Evolutionary conservation across 192 early-diverging fungal genomes (phyloP), one percentile per base, ranked within the genome.

Genomic region (Coemansia sp.): DNA sequence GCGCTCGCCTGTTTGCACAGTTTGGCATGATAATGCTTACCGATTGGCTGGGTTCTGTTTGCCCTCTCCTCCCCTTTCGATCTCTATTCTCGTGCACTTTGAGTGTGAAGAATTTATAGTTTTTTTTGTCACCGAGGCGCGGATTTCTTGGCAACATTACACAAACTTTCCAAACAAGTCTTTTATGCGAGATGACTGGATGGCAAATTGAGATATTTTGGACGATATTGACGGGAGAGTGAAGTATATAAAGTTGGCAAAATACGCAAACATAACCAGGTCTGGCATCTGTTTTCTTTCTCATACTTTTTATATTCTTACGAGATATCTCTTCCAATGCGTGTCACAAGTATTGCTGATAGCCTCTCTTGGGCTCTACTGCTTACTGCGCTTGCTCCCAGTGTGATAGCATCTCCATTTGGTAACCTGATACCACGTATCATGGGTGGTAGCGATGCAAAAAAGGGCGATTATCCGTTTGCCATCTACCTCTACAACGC

Each of bases 381-480:
- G 6, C 18, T 60, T 13, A 33, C 57, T 34, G 57, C 31, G 31
- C 57, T 60, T 18, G 29, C 31, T 31, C 31, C 57, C 15, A 33
- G 15, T n/a, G 57, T 33, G 5, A 2, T 8, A 18, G 57, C 57
- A 33, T n/a, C 15, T 15, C 57, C 57, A 13, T 60, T n/a, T 60
- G 57, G 57, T 29, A 72, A 34, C 22, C 65, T 83, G 24, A 29
- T 63, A 13, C 74, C 71, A 11, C 84, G 84, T 15, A 83, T 86
- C 71, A 74, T 86, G 50, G 85, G 85, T n/a, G 85, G 85, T 34
- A 55, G 72, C 11, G 39, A 65, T 0, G 75, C 74, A 36, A 46
- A 67, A 39, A 64, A 69, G 40, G 69, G 66, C 61, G 72, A 78
- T 31, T 86, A 83, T 40, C 75, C 78, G 20, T 86, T 86, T 36